Conservation (phyloP, 805 yeast species). For the Ogataea nakhonphanomensis region DNA sequence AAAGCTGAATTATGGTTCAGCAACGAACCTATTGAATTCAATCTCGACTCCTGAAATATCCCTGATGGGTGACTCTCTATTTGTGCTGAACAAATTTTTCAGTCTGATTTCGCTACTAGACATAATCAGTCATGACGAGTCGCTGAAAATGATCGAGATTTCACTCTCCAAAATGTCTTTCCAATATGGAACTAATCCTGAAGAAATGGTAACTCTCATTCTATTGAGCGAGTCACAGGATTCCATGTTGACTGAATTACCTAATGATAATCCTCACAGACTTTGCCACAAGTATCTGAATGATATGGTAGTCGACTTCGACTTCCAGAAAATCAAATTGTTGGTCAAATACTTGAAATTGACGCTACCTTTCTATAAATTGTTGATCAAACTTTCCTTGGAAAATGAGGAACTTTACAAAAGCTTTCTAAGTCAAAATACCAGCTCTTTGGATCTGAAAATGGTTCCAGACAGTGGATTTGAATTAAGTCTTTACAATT, state of each 20-base stretch:
- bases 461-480: conserved; percentile 20
- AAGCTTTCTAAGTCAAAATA: conserved; percentile 16
- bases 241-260: conserved; percentile 25
- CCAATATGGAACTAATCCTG: conserved; percentile 28
- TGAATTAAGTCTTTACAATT: conserved; percentile 20
- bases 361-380: conserved; percentile 29
- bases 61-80: conserved; percentile 24
- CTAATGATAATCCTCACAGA: conserved; percentile 30
- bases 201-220: conserved; percentile 28
- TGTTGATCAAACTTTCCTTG: conserved; percentile 12
- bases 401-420: conserved; percentile 11
- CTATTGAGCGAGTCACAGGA: conserved; percentile 22
- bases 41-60: conserved; percentile 13
- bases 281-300: conserved; percentile 26
- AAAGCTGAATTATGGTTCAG: conserved; percentile 19
- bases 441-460: conserved; percentile 12
- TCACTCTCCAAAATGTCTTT: conserved; percentile 29
- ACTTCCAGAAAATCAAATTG: conserved; percentile 22
- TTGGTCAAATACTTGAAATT: conserved; percentile 29
- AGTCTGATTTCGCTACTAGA: conserved; percentile 29
- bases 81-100: conserved; percentile 28
- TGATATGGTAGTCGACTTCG: conserved; percentile 19
- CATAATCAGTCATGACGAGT: conserved; percentile 27
- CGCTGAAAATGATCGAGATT: conserved; percentile 27
- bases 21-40: conserved; percentile 3